These are phyloP conservation scores for Metarhizium guizhouense DNA, from an alignment of 2,329 filamentous ascomycete species.

Conservation along the genomic window DNA sequence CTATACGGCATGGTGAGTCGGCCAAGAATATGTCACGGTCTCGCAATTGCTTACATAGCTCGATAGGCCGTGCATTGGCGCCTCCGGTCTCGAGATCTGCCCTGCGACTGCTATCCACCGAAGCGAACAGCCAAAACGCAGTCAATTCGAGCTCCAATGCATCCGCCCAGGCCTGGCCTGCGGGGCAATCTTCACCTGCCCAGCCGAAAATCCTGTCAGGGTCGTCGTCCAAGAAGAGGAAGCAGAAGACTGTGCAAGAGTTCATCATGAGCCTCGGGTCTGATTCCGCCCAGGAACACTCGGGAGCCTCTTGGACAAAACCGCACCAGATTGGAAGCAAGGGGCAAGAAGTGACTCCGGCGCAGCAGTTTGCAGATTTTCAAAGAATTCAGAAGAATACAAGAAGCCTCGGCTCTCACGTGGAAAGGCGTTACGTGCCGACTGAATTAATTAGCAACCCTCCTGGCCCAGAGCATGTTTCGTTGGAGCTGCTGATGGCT, in stretches of 20 bases:
- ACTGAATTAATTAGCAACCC: conserved; percentile 61
- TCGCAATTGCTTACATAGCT: background rate
- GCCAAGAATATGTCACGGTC: conserved; percentile 2
- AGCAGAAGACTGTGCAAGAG: conserved; percentile 25
- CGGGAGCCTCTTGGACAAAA: conserved; percentile 23
- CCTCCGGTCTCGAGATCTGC: conserved; percentile 29
- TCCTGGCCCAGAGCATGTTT: conserved; percentile 69
- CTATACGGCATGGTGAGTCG: conserved; percentile 44
- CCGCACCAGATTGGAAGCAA: conserved; percentile 23
- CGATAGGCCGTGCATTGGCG: conserved; percentile 35
- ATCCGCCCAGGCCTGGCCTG: conserved; percentile 13
- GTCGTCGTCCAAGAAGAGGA: conserved; percentile 21
- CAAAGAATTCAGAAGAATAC: conserved; percentile 32
- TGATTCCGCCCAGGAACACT: conserved; percentile 25
- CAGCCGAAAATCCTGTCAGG: conserved; percentile 10
- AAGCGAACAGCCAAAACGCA: conserved; percentile 12
- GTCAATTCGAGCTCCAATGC: conserved; percentile 1
- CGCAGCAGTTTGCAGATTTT: conserved; percentile 30
- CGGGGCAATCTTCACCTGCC: conserved; percentile 11
- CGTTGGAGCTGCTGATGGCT: conserved; percentile 83
- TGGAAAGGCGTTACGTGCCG: conserved; percentile 53
- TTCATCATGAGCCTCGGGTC: conserved; percentile 24
- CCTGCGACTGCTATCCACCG: conserved; percentile 24
- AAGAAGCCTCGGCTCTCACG: conserved; percentile 35
- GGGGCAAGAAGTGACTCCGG: conserved; percentile 25